phyloP scores from a whole-genome alignment of 768 basidiomycete genomes.

The Suillus paluster region DNA sequence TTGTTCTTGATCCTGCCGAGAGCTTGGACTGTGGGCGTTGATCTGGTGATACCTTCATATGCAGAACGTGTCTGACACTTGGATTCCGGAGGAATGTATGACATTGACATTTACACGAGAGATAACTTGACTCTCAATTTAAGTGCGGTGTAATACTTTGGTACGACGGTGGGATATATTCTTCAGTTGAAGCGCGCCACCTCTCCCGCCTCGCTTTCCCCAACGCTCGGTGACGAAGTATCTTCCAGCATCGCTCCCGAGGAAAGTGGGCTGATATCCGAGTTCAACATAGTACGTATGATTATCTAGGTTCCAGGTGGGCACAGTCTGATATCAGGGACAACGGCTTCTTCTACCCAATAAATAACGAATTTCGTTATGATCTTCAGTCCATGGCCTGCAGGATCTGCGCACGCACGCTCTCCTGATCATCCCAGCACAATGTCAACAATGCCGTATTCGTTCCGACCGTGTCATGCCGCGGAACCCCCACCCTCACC shows the following conservation, averaged over 20 bases:
- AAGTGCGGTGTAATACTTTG: background rate
- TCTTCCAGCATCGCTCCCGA: too few species aligned
- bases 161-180: background rate
- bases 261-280: too few species aligned
- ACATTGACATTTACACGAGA: background rate
- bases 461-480: slow-evolving; percentile 31
- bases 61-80: background rate
- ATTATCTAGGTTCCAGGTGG: too few species aligned
- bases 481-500: slow-evolving; percentile 30
- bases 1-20: background rate
- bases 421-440: slow-evolving; percentile 45
- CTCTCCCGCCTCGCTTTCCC: background rate
- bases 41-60: background rate
- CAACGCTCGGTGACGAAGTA: background rate
- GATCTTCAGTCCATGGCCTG: slow-evolving; percentile 12
- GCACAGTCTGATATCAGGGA: background rate
- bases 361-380: background rate
- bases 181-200: background rate
- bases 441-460: slow-evolving; percentile 44
- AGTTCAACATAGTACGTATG: background rate
- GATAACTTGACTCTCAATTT: background rate
- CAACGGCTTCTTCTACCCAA: background rate
- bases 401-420: slow-evolving; percentile 13
- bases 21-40: background rate
- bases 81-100: background rate